Evolutionary conservation across 2,329 filamentous ascomycete species (phyloP).

Genomic region (Helminthosporium solani): DNA sequence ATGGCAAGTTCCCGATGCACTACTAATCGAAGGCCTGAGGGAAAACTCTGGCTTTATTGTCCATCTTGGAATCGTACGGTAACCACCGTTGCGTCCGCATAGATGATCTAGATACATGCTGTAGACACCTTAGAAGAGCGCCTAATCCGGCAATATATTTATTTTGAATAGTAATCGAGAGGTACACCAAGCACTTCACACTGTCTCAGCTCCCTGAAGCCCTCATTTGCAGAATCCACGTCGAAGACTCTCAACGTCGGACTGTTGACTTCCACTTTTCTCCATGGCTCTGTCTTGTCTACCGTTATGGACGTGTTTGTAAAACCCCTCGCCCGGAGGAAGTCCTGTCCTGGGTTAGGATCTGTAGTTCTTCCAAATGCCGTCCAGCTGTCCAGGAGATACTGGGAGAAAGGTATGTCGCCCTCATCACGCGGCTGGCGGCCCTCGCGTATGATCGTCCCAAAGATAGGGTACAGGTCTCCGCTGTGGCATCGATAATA

Average conservation of each 20-base stretch:
- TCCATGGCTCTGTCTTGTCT: conserved; percentile 15
- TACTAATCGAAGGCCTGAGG: conserved; percentile 60
- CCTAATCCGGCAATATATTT: not conserved
- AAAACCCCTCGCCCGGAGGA: conserved; percentile 30
- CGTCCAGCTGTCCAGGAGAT: conserved; percentile 34
- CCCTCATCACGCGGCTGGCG: conserved; percentile 26
- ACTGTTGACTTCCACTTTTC: conserved; percentile 10
- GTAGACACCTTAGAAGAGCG: not conserved
- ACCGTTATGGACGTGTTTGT: conserved; percentile 21
- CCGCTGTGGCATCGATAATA: conserved; percentile 34
- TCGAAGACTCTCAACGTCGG: conserved; percentile 29
- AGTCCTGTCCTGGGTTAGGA: conserved; percentile 23
- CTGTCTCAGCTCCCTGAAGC: conserved; percentile 27
- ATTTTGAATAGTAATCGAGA: conserved; percentile 25
- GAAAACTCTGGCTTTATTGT: conserved; percentile 75
- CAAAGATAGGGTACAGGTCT: conserved; percentile 36
- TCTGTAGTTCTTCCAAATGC: conserved; percentile 33
- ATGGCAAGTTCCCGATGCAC: conserved; percentile 71
- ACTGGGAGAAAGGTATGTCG: conserved; percentile 36
- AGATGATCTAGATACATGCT: not conserved
- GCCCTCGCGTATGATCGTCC: conserved; percentile 39
- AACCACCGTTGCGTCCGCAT: not conserved
- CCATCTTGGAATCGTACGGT: conserved; percentile 62
- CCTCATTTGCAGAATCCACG: conserved; percentile 13
- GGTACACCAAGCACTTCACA: conserved; percentile 25